Base-by-base conservation (phyloP, 2,329 filamentous ascomycete species). In the Pyrenochaeta sp. region DNA sequence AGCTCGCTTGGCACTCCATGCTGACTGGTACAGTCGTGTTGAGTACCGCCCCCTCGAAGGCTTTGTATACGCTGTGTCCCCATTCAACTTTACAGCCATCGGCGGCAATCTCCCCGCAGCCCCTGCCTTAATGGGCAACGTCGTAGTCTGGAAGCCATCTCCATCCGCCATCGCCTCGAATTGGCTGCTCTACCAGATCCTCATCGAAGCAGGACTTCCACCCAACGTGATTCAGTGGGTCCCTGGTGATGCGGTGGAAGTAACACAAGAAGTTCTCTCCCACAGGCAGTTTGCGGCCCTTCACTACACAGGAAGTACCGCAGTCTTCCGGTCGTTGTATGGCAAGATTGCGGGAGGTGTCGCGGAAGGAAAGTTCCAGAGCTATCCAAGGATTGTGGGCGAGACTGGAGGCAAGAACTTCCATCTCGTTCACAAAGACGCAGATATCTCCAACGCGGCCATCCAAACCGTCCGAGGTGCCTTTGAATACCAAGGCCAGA, bases 81-180 rank as follows among this genome's bases (percentile, higher is more conserved):
- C 93, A 43, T 98, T 97, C 86, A 98, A 98, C 83, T 98, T 98
- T 81, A 97, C 93, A 24, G 93, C 93, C 62, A 96, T 98, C 69
- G 93, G 89, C 10, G 94, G 90, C 55, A 97, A 97, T 80, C 84
- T 98, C 42, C 87, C 91, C 15, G 90, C 88, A 47, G 90, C 91
- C 0, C 93, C 94, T 13, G 93, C 92, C 0, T 82, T 97, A 54
- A 89, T 97, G 83, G 93, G 93, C 57, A 98, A 98, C 78, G 94
- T 97, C 1, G 92, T 97, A 4, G 81, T 98, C 46, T 98, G 93
- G 93, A 98, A 98, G 84, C 93, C 93, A n/a, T 95, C 91, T 13
- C 92, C 94, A 67, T 90, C 84, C 15, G 91, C 93, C 37, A 91
- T 97, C 62, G 90, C 90, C n/a, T 93, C 91, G 62, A 96, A 93